Evolutionary conservation across 2,329 filamentous ascomycete species (phyloP).

Genomic region (Nemania abortiva): DNA sequence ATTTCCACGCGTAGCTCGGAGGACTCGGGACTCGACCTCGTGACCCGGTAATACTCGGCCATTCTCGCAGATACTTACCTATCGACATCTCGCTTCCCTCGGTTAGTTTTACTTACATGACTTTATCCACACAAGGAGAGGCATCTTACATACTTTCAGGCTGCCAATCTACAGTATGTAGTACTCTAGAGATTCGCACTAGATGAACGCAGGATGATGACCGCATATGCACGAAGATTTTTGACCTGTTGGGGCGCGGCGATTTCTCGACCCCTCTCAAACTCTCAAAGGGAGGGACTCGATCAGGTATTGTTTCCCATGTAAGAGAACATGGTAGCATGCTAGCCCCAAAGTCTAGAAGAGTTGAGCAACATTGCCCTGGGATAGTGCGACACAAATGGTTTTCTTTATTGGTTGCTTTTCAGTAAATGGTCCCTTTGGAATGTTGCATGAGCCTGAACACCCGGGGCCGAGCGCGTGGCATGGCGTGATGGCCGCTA

Average conservation of each 20-base stretch:
- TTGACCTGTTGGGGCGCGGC: background rate
- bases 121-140: background rate
- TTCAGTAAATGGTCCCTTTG: background rate
- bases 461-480: background rate
- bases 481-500: background rate
- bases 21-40: background rate
- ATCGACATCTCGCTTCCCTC: background rate
- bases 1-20: too few species aligned
- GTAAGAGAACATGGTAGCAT: too few species aligned
- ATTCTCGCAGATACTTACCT: conserved; percentile 8
- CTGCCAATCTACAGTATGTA: background rate
- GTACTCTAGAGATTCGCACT: background rate
- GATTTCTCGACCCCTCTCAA: background rate
- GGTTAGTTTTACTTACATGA: background rate
- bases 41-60: background rate
- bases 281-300: too few species aligned
- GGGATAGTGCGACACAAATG: background rate
- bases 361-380: background rate
- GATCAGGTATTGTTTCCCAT: too few species aligned
- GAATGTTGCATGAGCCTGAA: background rate
- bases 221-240: conserved; percentile 16
- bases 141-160: background rate
- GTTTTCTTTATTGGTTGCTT: background rate
- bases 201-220: conserved; percentile 28
- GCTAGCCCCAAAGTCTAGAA: background rate